Base-by-base conservation (phyloP, 208 protist genomes). In the Trypanosomatidae sp. region DNA sequence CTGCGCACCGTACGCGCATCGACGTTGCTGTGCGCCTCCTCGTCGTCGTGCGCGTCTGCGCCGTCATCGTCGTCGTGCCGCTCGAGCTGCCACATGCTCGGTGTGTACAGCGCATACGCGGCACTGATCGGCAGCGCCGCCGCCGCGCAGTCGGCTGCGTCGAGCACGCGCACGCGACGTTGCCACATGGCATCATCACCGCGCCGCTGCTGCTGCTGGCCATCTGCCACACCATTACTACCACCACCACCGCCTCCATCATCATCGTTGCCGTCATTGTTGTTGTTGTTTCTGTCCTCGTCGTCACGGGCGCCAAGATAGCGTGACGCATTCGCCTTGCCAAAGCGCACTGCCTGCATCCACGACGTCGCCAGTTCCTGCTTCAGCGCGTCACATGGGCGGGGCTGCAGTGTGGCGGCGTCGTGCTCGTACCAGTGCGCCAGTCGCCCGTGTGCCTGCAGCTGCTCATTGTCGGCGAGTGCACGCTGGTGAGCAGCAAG, bases 341-440 rank as follows among this genome's bases (percentile, higher is more conserved):
- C 78, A 50, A 73, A 82, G 23, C 72, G 71, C 38, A 85, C 70
- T 4, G 64, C 67, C 56, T 84, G 71, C 77, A 92, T 83, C 72
- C 78, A 86, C 50, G 68, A 62, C 26, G 83, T 88, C 3, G 66
- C 75, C 15, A 52, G 25, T 26, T 88, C 66, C 19, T 69, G 38
- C 43, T 61, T 71, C 4, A 88, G 49, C 6, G 61, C 77, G 26
- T 86, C 61, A 20, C 55, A 75, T 0, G 72, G 60, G 0, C 62
- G 56, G 4, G 82, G 82, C 11, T 55, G 64, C 26, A 91, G 42
- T 30, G 74, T 71, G 32, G 61, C 72, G 1, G 73, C 73, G 60
- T 92, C 79, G 15, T 85, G 59, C 49, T 80, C 73, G 43, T 87
- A 88, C 84, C 84, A 92, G 40, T 79, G 58, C 10, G 54, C 59